Percentiles rank a stretch among this genome's conserved stretches.
These are phyloP conservation scores for Candida lessepsii DNA, from an alignment of 805 yeast genomes.

Conservation along the genomic window DNA sequence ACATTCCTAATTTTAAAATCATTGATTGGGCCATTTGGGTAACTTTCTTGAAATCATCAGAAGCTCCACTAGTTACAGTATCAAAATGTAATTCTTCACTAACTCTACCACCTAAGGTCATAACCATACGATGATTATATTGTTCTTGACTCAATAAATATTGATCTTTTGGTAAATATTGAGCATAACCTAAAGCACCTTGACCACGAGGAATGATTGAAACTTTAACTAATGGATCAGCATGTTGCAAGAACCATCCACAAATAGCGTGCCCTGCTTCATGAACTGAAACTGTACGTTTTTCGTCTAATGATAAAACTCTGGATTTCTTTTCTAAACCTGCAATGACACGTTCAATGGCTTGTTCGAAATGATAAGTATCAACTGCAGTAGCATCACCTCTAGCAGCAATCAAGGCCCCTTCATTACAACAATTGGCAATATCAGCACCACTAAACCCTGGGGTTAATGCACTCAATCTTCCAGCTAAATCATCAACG, in stretches of 20 bases:
- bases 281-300: constrained; percentile 85
- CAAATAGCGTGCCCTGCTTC: constrained; percentile 97
- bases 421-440: constrained; percentile 92
- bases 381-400: constrained; percentile 60
- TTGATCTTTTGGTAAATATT: constrained; percentile 87
- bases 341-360: constrained; percentile 91
- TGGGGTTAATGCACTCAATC: constrained; percentile 88
- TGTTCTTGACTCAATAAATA: constrained; percentile 76
- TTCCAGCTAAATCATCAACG: constrained; percentile 61
- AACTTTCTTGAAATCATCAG: constrained; percentile 89
- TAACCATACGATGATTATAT: constrained; percentile 81
- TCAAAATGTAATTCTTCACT: constrained; percentile 86
- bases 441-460: constrained; percentile 97
- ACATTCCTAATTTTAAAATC: constrained; percentile 89
- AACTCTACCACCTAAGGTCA: constrained; percentile 91
- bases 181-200: constrained; percentile 96
- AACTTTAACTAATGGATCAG: constrained; percentile 91
- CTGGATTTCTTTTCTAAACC: constrained; percentile 88
- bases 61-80: constrained; percentile 88
- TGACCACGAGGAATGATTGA: constrained; percentile 92
- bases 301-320: constrained; percentile 76
- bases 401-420: constrained; percentile 91
- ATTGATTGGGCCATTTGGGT: constrained; percentile 85
- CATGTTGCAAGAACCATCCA: constrained; percentile 86
- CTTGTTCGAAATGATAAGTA: constrained; percentile 79